Conservation (phyloP, 2,329 filamentous ascomycete species). For the Pseudomassariella vexata region DNA sequence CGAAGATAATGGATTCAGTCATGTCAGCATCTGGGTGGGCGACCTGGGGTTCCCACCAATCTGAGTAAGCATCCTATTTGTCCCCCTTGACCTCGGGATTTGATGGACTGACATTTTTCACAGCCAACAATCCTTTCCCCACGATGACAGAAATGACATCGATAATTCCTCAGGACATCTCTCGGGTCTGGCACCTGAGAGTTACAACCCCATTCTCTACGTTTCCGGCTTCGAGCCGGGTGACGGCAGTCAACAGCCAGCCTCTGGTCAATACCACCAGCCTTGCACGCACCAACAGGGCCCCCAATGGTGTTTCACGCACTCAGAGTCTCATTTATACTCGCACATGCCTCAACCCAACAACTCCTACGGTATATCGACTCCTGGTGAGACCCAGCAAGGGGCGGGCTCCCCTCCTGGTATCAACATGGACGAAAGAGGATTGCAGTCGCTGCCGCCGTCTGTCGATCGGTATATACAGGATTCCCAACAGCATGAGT, state of each 20-base stretch:
- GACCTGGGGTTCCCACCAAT: neutral
- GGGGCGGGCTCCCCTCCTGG: neutral
- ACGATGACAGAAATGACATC: neutral
- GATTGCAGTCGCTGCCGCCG: neutral
- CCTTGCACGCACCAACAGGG: constrained; percentile 1
- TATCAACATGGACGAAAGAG: neutral
- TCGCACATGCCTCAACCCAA: neutral
- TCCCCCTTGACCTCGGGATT: neutral
- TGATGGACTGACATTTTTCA: neutral
- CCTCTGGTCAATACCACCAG: neutral
- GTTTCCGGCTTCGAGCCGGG: too few relatives aligned
- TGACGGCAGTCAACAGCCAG: neutral
- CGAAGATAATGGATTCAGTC: neutral
- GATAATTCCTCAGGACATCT: neutral
- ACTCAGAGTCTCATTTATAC: neutral
- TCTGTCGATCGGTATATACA: constrained; percentile 5
- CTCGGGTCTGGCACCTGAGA: neutral
- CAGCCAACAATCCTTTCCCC: neutral
- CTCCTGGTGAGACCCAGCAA: neutral
- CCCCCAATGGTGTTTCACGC: neutral
- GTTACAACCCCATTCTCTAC: neutral
- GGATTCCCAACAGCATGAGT: constrained; percentile 3
- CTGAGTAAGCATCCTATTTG: constrained; percentile 1
- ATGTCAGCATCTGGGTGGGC: neutral
- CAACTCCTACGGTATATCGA: neutral